Evolutionary conservation across 306 rosid genomes (phyloP), one percentile per base, ranked within the genome.

Genomic region (Cucumis melo): DNA sequence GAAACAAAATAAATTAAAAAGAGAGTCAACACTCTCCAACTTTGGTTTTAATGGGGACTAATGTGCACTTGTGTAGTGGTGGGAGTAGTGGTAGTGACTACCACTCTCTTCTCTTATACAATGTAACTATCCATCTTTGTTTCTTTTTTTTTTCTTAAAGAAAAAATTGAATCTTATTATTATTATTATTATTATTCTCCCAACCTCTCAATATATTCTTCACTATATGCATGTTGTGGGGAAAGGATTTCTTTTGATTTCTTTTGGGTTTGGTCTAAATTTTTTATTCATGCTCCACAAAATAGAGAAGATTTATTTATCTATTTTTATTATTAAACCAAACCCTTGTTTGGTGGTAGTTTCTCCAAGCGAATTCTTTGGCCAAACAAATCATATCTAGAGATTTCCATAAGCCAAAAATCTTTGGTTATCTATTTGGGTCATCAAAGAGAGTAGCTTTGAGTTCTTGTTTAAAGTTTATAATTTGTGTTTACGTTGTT

Each of bases 1-100:
- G 81, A 88, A 84, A 81, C 87, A 84, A 56, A 19, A 53, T 32
- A 73, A 58, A n/a, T 21, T 21, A 39, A 60, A 60, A 58, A 21
- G 65, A 38, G 34, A 75, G 89, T 83, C 87, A 87, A 86, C 90
- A 81, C 56, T 62, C 72, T 34, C 62, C 81, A 77, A 67, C 67
- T 66, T 44, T 58, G 38, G 20, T 38, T 64, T 41, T 76, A 36
- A 78, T 81, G 84, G 78, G 60, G 21, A 27, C 63, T 74, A 48
- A n/a, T 61, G 63, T 67, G 39, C 21, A 46, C 58, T 74, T 53
- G 61, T 7, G 58, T 68, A 39, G 21, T 73, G 34, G 60, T 66
- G 61, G 61, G 64, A 50, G 80, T 36, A 50, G 5, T 68, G 76
- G 78, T 54, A 51, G 84, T 81, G 75, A 41, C 60, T 53, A 60